Conservation (phyloP, 2,329 filamentous ascomycete species). For the Ambrosiella xylebori region DNA sequence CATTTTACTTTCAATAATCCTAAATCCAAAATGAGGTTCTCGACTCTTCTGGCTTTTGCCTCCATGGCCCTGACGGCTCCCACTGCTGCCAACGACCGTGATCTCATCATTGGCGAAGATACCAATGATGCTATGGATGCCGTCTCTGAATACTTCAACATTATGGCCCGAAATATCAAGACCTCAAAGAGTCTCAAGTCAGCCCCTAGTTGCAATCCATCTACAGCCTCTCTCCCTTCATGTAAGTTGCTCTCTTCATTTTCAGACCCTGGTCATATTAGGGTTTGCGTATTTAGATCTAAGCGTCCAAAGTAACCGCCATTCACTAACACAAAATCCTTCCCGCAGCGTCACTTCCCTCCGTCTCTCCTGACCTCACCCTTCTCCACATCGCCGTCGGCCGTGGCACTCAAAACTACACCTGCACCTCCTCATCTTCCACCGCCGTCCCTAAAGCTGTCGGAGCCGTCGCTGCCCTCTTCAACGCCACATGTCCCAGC, state of each 20-base stretch:
- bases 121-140: constrained; percentile 25
- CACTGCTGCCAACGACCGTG: constrained; percentile 28
- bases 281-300: constrained; percentile 9
- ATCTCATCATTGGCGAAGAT: constrained; percentile 22
- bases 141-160: constrained; percentile 44
- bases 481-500: constrained; percentile 70
- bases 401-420: constrained; percentile 87
- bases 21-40: constrained; percentile 15
- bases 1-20: background rate
- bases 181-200: constrained; percentile 24
- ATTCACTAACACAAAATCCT: background rate
- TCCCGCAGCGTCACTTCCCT: constrained; percentile 33
- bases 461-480: constrained; percentile 71
- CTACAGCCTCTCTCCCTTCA: constrained; percentile 32
- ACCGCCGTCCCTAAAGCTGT: constrained; percentile 43
- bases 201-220: constrained; percentile 36
- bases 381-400: constrained; percentile 71
- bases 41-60: constrained; percentile 22
- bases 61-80: constrained; percentile 18
- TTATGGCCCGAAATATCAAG: constrained; percentile 38
- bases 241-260: constrained; percentile 22
- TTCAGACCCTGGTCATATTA: background rate
- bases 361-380: constrained; percentile 39
- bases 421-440: constrained; percentile 47
- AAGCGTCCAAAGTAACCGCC: background rate